Conservation (phyloP, 176 grass and related monocot genomes). For the Miscanthus lutarioriparius region DNA sequence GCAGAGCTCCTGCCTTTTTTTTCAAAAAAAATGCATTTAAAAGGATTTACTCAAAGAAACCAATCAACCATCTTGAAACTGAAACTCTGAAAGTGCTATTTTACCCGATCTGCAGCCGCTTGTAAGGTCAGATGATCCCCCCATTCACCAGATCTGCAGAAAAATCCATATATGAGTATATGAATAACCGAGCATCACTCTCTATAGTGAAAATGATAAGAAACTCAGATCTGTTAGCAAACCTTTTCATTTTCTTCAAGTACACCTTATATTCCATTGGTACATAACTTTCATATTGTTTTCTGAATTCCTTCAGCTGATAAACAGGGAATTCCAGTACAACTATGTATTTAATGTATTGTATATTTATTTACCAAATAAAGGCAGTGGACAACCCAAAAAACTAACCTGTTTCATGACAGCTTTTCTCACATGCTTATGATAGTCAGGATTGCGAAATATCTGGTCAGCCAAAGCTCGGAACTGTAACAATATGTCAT, state of each 20-base stretch:
- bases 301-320: slow-evolving; percentile 89
- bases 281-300: slow-evolving; percentile 86
- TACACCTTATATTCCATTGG: slow-evolving; percentile 98
- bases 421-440: slow-evolving; percentile 81
- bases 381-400: not conserved
- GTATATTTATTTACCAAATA: slow-evolving; percentile 9
- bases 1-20: no score
- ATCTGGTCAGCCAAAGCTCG: slow-evolving; percentile 97
- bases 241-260: slow-evolving; percentile 98
- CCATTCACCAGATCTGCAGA: slow-evolving; percentile 86
- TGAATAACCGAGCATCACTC: not conserved
- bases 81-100: slow-evolving; percentile 12
- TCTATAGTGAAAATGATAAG: slow-evolving; percentile 14
- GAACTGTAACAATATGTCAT: slow-evolving; percentile 56
- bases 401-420: slow-evolving; percentile 72
- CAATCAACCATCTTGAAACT: slow-evolving; percentile 28
- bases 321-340: slow-evolving; percentile 25
- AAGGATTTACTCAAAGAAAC: slow-evolving; percentile 31
- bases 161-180: slow-evolving; percentile 18
- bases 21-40: not conserved
- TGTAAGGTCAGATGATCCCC: slow-evolving; percentile 94
- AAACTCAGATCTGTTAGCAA: slow-evolving; percentile 10
- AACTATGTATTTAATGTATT: slow-evolving; percentile 1
- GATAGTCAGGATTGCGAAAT: slow-evolving; percentile 90
- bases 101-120: slow-evolving; percentile 88